These are phyloP conservation scores for Phytophthora citricola DNA, from an alignment of 352 stramenopile species.

Conservation along the genomic window DNA sequence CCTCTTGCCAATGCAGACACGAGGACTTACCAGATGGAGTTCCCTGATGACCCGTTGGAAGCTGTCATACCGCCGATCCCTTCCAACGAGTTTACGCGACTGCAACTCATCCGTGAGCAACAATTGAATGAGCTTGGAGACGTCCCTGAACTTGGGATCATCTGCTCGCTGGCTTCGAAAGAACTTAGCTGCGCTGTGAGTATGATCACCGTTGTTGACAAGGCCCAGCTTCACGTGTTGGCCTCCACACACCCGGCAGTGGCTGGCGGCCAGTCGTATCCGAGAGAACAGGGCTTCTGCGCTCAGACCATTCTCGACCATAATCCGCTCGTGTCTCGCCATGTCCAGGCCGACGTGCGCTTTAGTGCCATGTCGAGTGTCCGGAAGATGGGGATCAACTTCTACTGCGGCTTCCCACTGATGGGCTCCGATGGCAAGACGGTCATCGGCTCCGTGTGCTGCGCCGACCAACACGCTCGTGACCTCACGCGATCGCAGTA, in stretches of 20 bases:
- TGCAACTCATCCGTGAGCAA: conserved; percentile 53
- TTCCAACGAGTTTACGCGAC: conserved; percentile 53
- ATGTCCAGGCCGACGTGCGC: conserved; percentile 71
- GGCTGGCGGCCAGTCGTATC: conserved; percentile 38
- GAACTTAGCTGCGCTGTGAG: conserved; percentile 64
- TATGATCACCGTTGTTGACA: conserved; percentile 69
- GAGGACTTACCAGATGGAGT: conserved; percentile 53
- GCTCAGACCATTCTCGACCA: conserved; percentile 64
- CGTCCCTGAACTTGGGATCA: conserved; percentile 71
- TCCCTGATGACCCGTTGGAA: conserved; percentile 39
- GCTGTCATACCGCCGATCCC: conserved; percentile 40
- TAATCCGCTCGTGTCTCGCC: conserved; percentile 66
- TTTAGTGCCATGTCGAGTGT: conserved; percentile 62
- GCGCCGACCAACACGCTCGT: conserved; percentile 53
- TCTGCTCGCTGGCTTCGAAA: conserved; percentile 63
- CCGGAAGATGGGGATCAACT: conserved; percentile 52
- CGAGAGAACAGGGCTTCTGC: conserved; percentile 70
- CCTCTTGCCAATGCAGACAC: conserved; percentile 54
- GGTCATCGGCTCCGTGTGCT: conserved; percentile 72
- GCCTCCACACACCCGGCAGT: conserved; percentile 43
- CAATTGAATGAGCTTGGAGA: conserved; percentile 57
- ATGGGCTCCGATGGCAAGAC: conserved; percentile 51
- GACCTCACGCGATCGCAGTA: conserved; percentile 69
- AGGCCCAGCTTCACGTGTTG: conserved; percentile 55
- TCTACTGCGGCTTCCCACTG: conserved; percentile 83